Conservation (phyloP, 2,329 filamentous ascomycete genomes). For the Pyrenochaeta sp. region DNA sequence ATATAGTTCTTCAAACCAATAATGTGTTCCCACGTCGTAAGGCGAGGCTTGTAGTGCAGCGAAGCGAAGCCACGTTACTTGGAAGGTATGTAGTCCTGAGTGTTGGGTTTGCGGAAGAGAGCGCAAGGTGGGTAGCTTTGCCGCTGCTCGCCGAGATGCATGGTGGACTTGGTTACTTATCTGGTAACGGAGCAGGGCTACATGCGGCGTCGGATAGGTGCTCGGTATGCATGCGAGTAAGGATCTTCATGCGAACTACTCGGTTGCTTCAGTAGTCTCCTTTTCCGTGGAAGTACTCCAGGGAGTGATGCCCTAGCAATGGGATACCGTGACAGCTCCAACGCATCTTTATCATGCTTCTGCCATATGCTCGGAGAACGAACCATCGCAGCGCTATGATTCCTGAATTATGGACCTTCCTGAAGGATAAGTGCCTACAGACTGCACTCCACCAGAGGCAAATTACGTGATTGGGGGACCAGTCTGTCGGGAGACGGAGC, state of each 20-base stretch:
- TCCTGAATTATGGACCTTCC: not conserved
- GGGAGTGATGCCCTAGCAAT: not conserved
- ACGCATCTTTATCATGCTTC: not conserved
- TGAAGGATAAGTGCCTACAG: not conserved
- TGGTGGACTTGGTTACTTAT: slow-evolving; percentile 1
- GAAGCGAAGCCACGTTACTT: not conserved
- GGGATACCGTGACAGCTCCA: not conserved
- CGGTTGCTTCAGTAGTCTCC: not conserved
- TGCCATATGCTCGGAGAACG: not conserved
- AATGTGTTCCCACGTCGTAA: not conserved
- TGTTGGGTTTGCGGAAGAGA: slow-evolving; percentile 7
- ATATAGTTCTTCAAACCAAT: not conserved
- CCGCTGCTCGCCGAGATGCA: slow-evolving; percentile 3
- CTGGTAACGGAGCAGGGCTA: not conserved
- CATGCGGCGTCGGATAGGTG: slow-evolving; percentile 1
- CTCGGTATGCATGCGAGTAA: not conserved
- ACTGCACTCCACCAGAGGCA: not conserved
- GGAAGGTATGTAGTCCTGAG: not conserved
- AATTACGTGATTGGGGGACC: slow-evolving; percentile 11
- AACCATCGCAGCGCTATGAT: not conserved
- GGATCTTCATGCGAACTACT: slow-evolving; percentile 11
- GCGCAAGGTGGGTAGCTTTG: slow-evolving; percentile 10
- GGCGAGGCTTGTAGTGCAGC: not conserved
- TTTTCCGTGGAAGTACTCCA: not conserved
- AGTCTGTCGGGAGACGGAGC: slow-evolving; percentile 18